phyloP scores from a whole-genome alignment of 345 rosid species.

The Bruguiera parviflora region DNA sequence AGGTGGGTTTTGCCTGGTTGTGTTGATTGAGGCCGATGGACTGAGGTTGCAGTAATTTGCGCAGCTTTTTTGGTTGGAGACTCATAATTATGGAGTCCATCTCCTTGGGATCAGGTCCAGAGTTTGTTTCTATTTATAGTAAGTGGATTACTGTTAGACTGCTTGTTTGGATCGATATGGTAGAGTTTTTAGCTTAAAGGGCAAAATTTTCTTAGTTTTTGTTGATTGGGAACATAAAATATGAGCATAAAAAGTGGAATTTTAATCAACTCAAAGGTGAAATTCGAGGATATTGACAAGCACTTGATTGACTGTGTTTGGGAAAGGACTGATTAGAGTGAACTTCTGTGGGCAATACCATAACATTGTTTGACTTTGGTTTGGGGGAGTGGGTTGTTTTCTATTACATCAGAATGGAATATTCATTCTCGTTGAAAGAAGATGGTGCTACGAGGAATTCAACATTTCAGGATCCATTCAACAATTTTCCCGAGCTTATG shows the following conservation, averaged over 20 bases:
- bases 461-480: constrained; percentile 43
- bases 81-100: constrained; percentile 14
- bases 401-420: constrained; percentile 45
- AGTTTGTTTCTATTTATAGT: constrained; percentile 19
- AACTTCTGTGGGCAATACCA: constrained; percentile 14
- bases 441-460: constrained; percentile 33
- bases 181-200: not conserved
- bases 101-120: constrained; percentile 24
- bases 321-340: constrained; percentile 1
- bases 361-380: constrained; percentile 18
- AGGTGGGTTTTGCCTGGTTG: constrained; percentile 28
- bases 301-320: constrained; percentile 8
- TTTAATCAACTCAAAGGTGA: constrained; percentile 16
- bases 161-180: constrained; percentile 7
- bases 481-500: constrained; percentile 50
- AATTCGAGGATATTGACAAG: constrained; percentile 1
- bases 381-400: not conserved
- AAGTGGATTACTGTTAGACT: constrained; percentile 1
- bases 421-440: constrained; percentile 48
- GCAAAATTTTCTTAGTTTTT: not conserved
- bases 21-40: constrained; percentile 34
- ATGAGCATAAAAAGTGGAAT: not conserved
- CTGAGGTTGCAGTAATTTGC: constrained; percentile 35
- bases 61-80: constrained; percentile 36
- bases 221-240: not conserved